Evolutionary conservation across 164 flowering plant genomes (phyloP).

Genomic region (Brasenia schreberi): DNA sequence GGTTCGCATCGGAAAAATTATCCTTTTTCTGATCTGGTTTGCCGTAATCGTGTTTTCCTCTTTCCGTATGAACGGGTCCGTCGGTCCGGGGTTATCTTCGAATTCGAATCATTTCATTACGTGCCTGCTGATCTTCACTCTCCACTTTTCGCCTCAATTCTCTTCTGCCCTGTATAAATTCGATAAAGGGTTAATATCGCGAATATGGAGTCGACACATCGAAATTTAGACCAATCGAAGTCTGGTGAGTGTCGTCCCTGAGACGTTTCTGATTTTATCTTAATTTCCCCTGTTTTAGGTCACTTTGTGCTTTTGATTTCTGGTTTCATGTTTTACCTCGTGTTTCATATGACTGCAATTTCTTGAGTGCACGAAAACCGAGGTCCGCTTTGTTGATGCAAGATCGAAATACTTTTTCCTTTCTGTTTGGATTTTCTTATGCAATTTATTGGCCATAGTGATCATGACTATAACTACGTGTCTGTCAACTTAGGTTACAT

Average conservation of each 20-base stretch:
- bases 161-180: slow-evolving; percentile 10
- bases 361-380: not conserved
- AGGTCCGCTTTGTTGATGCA: not conserved
- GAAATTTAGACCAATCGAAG: not conserved
- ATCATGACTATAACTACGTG: too few species aligned
- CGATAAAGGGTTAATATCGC: slow-evolving; percentile 9
- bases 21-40: not conserved
- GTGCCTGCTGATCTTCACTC: slow-evolving; percentile 42
- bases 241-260: not conserved
- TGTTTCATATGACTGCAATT: not conserved
- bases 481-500: too few species aligned
- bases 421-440: not conserved
- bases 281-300: not conserved
- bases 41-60: not conserved
- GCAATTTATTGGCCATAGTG: not conserved
- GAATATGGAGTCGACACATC: not conserved
- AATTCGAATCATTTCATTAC: slow-evolving; percentile 54
- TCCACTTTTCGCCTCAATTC: slow-evolving; percentile 57
- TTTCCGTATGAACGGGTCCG: slow-evolving; percentile 71
- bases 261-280: not conserved
- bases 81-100: slow-evolving; percentile 36
- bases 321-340: not conserved
- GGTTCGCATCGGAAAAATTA: too few species aligned
- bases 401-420: not conserved
- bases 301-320: not conserved